Conservation (phyloP, 306 rosid genomes). For the Vigna angularis region DNA sequence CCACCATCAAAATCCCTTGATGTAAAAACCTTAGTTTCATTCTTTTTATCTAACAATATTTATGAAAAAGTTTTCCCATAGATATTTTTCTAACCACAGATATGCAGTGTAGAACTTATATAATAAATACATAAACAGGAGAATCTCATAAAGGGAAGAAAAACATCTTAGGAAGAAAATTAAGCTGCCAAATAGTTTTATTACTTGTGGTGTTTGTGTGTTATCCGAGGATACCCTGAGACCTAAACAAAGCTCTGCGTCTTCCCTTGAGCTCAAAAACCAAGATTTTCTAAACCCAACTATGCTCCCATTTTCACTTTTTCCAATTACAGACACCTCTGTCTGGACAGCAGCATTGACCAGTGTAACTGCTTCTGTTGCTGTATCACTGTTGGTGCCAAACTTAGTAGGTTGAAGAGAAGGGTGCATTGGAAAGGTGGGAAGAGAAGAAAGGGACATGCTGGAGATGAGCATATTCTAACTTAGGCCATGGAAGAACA, state of each 20-base stretch:
- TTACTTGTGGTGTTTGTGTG: background rate
- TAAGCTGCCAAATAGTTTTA: background rate
- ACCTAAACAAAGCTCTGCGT: constrained; percentile 67
- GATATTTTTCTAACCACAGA: background rate
- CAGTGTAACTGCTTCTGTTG: too few relatives aligned
- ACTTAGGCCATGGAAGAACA: constrained; percentile 61
- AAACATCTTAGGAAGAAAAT: background rate
- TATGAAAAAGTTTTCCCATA: too few relatives aligned
- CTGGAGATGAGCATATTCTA: constrained; percentile 48
- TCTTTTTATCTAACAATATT: too few relatives aligned
- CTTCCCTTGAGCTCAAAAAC: constrained; percentile 58
- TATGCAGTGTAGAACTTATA: background rate
- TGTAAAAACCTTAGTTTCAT: too few relatives aligned
- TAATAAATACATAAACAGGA: background rate
- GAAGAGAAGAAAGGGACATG: constrained; percentile 55
- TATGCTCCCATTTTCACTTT: background rate
- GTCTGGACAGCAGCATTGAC: constrained; percentile 42
- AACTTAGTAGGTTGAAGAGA: constrained; percentile 47
- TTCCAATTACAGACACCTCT: constrained; percentile 38
- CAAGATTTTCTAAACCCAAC: constrained; percentile 53
- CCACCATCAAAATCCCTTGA: background rate
- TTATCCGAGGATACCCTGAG: constrained; percentile 60
- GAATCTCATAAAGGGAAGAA: background rate
- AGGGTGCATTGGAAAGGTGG: constrained; percentile 54
- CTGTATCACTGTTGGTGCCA: constrained; percentile 31